A percentile compares a stretch with the other conserved stretches of the same genome.
Conservation (phyloP, 305 asterid genomes). For the Striga hermonthica region DNA sequence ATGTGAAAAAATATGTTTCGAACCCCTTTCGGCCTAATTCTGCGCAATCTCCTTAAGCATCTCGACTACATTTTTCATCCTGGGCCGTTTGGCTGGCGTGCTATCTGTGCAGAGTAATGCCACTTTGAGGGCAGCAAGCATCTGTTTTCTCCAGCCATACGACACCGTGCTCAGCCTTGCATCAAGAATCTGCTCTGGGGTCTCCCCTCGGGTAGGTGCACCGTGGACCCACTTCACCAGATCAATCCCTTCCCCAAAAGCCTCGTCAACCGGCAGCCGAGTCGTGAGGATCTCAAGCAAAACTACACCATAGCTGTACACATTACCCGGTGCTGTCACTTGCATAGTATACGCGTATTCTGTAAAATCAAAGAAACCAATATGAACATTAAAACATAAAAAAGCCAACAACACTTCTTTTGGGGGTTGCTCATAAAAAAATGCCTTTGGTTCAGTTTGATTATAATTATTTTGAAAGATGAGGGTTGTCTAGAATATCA, state of each 20-base stretch:
- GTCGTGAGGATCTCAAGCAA: constrained; percentile 90
- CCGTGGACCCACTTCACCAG: constrained; percentile 96
- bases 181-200: constrained; percentile 98
- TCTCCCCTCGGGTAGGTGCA: constrained; percentile 84
- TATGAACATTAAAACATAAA: too few relatives aligned
- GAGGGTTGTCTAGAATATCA: too few relatives aligned
- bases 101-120: constrained; percentile 81
- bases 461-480: too few relatives aligned
- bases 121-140: constrained; percentile 71
- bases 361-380: constrained; percentile 26
- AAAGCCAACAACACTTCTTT: too few relatives aligned
- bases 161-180: constrained; percentile 83
- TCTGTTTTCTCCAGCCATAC: constrained; percentile 82
- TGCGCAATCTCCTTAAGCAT: constrained; percentile 76
- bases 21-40: constrained; percentile 26
- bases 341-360: constrained; percentile 99
- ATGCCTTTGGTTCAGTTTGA: too few relatives aligned
- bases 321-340: constrained; percentile 97
- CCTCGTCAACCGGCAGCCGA: constrained; percentile 78
- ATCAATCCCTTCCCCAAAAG: constrained; percentile 95
- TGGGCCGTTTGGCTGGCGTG: constrained; percentile 93
- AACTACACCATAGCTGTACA: constrained; percentile 91
- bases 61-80: constrained; percentile 87
- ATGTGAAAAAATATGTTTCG: not conserved
- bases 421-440: too few relatives aligned